Evolutionary conservation across 352 stramenopile species (phyloP), one percentile per base, ranked within the genome.

Genomic region (Halophytophthora batemanensis): DNA sequence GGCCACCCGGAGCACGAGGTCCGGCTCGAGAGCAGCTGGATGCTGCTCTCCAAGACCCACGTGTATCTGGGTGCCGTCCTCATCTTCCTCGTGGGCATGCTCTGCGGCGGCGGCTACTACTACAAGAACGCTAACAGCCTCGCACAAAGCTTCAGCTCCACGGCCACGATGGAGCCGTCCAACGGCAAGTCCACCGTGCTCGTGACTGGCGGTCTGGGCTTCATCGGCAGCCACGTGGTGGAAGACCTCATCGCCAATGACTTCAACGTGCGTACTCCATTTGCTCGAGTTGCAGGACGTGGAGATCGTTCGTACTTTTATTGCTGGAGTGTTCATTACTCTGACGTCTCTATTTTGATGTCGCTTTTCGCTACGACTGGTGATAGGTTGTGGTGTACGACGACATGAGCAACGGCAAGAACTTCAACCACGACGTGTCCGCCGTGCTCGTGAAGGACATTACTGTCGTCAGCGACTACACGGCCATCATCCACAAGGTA

Each of bases 361-460:
- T 48, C n/a, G 12, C n/a, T 10, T 1, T 15, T 45, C 33, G 21
- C 45, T 53, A 11, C 25, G 34, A 8, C 25, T 31, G 25, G 25
- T 64, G 48, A 43, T 36, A 90, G 78, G 82, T 93, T 12, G 77
- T 93, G 14, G 77, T 93, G 38, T 92, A 89, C 54, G 83, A 93
- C 44, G 81, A 93, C 59, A 92, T 92, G 83, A 93, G 83, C 67
- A 93, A 93, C 53, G 83, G 83, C 46, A 84, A 83, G 52, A 93
- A 93, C 56, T 90, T 92, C 35, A 90, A 93, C 61, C 74, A 76
- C 12, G 77, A 66, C 28, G 56, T 69, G n/a, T 75, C 81, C 3
- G 77, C 81, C 6, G 75, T 93, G 48, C 62, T 92, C 21, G 64
- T 93, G 41, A 93, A 93, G 61, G 83, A 92, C 54, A 90, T 93